Base-by-base conservation (phyloP, 139 green algal genomes). In the Yamagishiella unicocca region DNA sequence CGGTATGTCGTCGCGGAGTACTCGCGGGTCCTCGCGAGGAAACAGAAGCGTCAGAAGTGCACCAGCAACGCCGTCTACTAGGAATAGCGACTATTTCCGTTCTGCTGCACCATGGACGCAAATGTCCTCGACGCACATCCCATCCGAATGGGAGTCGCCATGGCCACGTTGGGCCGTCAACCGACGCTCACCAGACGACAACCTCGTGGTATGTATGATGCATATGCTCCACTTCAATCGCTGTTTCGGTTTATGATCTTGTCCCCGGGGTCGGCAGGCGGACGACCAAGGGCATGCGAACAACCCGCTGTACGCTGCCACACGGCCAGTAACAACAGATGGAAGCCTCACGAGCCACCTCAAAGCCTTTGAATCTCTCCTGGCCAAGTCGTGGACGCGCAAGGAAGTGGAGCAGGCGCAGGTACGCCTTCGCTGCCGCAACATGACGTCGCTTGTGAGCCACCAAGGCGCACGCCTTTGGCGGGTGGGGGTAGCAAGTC, bases 331-430 rank as follows among this genome's bases (percentile, higher is more conserved):
- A 14, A 46, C 43, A 12, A 53, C 22, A 27, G 80, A 46, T 42
- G 80, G 80, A 0, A 45, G 24, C 24, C 43, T 86, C 43, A 12
- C 43, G 2, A 42, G 31, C 9, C 43, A 67, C 24, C 17, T 86
- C 17, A 14, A 22, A 10, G 64, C 80, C 5, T 68, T 86, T 38
- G 64, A 86, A 31, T 37, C 31, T 2, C 80, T 86, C 42, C 31
- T 86, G 24, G 5, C 31, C 22, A 77, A 77, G 21, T 7, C 27
- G 1, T 86, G 80, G 80, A 78, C 42, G 0, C 50, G 33, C 7
- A 25, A 53, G 17, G 42, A 86, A n/a, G 80, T 86, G 64, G 58
- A 86, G 80, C 43, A 66, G 9, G 80, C 80, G 43, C 80, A 86
- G 31, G 74, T 68, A 31, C 8, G n/a, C n/a, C n/a, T n/a, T n/a